Evolutionary conservation across 371 early-diverging fungal species (phyloP).

Genomic region (Actinomortierella ambigua): DNA sequence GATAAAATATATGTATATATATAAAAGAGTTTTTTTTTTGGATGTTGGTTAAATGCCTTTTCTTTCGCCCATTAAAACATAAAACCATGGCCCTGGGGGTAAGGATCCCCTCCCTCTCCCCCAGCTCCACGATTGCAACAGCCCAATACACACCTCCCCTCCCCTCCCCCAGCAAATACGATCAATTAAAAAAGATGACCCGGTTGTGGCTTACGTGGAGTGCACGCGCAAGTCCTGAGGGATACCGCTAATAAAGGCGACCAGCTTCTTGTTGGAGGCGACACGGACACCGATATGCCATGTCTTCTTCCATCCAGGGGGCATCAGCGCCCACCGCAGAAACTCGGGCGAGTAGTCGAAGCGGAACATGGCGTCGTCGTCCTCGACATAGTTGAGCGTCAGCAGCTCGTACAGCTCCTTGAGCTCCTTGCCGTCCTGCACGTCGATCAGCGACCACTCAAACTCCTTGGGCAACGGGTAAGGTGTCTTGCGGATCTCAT

Average conservation of each 20-base stretch:
- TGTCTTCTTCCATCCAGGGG: constrained; percentile 85
- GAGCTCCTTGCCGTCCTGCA: constrained; percentile 79
- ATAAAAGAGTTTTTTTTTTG: no score
- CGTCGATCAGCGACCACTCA: constrained; percentile 86
- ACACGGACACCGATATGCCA: constrained; percentile 96
- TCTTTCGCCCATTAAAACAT: no score
- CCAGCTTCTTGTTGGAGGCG: constrained; percentile 78
- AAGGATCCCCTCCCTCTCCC: no score
- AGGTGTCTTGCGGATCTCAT: constrained; percentile 84
- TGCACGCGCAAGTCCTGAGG: constrained; percentile 81
- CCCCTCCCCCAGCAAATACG: not conserved
- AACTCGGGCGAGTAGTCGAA: constrained; percentile 94
- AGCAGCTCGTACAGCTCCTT: constrained; percentile 89
- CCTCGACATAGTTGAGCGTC: constrained; percentile 94
- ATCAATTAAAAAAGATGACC: not conserved
- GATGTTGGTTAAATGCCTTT: no score
- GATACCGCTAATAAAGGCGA: constrained; percentile 95
- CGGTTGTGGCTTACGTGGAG: constrained; percentile 58
- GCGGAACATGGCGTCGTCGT: constrained; percentile 92
- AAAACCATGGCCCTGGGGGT: no score
- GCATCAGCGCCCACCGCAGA: constrained; percentile 92
- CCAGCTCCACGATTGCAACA: no score
- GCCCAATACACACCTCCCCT: no score
- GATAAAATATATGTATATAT: no score
- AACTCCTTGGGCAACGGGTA: constrained; percentile 86